phyloP scores from a whole-genome alignment of 805 yeast species.

The Geotrichum ghanense region DNA sequence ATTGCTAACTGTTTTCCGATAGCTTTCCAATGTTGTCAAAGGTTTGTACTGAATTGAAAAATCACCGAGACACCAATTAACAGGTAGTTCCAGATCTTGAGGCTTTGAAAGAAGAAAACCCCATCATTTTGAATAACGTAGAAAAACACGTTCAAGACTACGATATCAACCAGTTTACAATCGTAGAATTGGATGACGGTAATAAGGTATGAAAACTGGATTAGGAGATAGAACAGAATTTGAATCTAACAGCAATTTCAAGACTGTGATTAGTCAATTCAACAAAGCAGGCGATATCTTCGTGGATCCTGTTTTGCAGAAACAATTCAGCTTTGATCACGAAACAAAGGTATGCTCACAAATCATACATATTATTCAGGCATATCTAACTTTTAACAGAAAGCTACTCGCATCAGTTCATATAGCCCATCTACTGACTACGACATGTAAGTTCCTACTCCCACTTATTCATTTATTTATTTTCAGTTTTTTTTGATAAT shows the following conservation, averaged over 20 bases:
- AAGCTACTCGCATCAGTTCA: constrained; percentile 43
- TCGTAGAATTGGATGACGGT: constrained; percentile 25
- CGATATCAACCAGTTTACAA: constrained; percentile 29
- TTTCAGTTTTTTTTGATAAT: constrained; percentile 16
- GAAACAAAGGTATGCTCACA: constrained; percentile 9
- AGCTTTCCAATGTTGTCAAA: constrained; percentile 24
- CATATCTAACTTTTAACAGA: constrained; percentile 22
- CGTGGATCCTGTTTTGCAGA: constrained; percentile 39
- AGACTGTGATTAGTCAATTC: constrained; percentile 35
- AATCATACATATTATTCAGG: neutral
- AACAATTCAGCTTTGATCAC: constrained; percentile 51
- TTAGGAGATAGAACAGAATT: constrained; percentile 3
- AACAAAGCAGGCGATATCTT: constrained; percentile 36
- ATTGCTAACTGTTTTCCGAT: neutral
- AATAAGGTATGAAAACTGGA: constrained; percentile 4
- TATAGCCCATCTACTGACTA: constrained; percentile 16
- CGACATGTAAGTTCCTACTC: constrained; percentile 1
- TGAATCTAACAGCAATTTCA: constrained; percentile 2
- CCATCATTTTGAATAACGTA: constrained; percentile 23
- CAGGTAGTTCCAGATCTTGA: constrained; percentile 30
- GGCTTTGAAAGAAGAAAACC: constrained; percentile 31
- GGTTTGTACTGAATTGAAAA: constrained; percentile 17
- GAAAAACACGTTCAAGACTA: constrained; percentile 29
- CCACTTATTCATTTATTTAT: too few species aligned
- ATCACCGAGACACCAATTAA: constrained; percentile 15